Percentiles rank a stretch among this genome's conserved stretches.
These are phyloP conservation scores for Solanum pennellii DNA, from an alignment of 257 asterid species.

Conservation along the genomic window DNA sequence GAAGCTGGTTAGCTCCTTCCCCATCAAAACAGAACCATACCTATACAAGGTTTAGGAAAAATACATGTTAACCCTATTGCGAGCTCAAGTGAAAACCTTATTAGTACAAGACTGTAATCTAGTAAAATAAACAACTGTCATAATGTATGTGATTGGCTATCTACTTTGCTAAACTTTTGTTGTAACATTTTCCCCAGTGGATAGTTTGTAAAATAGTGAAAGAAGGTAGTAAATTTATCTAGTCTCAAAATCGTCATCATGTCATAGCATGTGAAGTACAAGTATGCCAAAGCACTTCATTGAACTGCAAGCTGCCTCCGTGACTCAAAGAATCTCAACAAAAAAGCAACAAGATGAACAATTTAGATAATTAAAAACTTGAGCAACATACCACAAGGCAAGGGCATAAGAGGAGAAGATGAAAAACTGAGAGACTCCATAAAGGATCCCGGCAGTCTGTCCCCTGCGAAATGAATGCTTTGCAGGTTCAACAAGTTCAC, in stretches of 20 bases:
- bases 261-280: not conserved
- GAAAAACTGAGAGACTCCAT: conserved; percentile 92
- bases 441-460: conserved; percentile 82
- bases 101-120: not conserved
- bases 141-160: not conserved
- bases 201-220: not conserved
- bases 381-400: conserved; percentile 65
- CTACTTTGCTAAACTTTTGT: not conserved
- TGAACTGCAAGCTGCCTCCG: not conserved
- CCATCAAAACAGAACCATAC: conserved; percentile 93
- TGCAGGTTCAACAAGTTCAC: conserved; percentile 74
- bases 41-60: conserved; percentile 8
- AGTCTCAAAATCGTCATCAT: not conserved
- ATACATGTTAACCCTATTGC: not conserved
- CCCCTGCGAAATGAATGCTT: conserved; percentile 75
- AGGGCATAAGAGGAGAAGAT: conserved; percentile 90
- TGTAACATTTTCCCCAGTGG: not conserved
- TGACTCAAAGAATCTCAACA: not conserved
- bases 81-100: not conserved
- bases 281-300: not conserved
- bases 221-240: not conserved
- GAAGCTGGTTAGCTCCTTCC: conserved; percentile 66
- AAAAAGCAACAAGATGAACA: not conserved
- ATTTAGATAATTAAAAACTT: not conserved
- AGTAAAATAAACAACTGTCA: not conserved